These are phyloP conservation scores for Quercus suber DNA, from an alignment of 306 rosid species.

Conservation along the genomic window DNA sequence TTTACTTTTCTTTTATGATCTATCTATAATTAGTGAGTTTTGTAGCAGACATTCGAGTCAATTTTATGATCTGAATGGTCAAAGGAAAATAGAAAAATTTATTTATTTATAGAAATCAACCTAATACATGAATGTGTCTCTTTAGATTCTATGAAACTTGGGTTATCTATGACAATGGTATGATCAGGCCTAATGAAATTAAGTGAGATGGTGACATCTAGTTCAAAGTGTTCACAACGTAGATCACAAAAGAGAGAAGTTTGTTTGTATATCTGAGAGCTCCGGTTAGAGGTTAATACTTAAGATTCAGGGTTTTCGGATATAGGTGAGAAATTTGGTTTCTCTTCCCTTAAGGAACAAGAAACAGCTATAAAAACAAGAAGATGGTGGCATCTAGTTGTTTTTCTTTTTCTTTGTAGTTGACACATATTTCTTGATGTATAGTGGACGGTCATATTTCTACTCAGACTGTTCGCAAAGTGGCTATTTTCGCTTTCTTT, in stretches of 20 bases:
- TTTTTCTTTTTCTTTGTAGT: background rate
- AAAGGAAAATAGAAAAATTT: no score
- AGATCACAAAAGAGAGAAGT: no score
- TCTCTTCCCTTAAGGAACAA: no score
- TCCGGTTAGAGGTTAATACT: background rate
- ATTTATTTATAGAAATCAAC: no score
- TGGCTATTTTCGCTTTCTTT: constrained; percentile 1
- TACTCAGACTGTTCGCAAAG: background rate
- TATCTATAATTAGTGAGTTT: background rate
- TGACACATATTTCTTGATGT: background rate
- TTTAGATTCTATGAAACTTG: background rate
- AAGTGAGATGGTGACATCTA: background rate
- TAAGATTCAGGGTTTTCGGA: no score
- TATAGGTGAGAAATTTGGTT: no score
- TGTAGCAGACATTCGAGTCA: background rate
- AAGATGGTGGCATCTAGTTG: background rate
- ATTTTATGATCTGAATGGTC: no score
- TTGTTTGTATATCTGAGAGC: no score
- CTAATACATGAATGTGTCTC: no score
- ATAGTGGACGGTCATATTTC: background rate
- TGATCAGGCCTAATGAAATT: background rate
- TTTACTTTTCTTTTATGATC: no score
- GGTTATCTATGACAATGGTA: background rate
- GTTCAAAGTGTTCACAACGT: no score
- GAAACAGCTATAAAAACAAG: background rate